These are phyloP conservation scores for Microsporum audouinii DNA, from an alignment of 2,329 filamentous ascomycete genomes.

Conservation along the genomic window DNA sequence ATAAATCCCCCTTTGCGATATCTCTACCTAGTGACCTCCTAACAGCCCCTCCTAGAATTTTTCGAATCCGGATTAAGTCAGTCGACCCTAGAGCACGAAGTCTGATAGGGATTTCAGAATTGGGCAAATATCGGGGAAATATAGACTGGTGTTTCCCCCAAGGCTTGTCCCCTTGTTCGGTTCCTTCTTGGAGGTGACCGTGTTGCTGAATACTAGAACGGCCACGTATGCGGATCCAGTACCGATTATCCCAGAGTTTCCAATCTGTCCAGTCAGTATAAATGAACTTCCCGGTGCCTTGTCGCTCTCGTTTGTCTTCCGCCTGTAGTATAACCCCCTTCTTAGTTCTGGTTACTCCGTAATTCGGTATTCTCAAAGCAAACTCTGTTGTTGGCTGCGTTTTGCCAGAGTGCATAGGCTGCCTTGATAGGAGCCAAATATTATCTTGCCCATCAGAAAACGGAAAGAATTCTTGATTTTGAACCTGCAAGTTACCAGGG, in stretches of 20 bases:
- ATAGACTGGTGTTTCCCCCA: background rate
- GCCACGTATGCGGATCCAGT: slow-evolving; percentile 40
- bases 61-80: background rate
- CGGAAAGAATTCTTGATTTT: background rate
- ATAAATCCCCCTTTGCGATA: background rate
- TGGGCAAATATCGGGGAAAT: slow-evolving; percentile 10
- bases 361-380: slow-evolving; percentile 15
- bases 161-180: background rate
- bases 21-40: background rate
- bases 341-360: background rate
- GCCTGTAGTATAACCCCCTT: background rate
- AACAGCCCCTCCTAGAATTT: background rate
- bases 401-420: slow-evolving; percentile 25
- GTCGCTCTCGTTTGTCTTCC: background rate
- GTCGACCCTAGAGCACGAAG: slow-evolving; percentile 12
- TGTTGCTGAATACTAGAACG: background rate
- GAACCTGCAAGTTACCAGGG: background rate
- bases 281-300: background rate
- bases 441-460: slow-evolving; percentile 17
- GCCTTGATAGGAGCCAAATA: slow-evolving; percentile 30
- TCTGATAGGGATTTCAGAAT: slow-evolving; percentile 20
- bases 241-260: slow-evolving; percentile 45
- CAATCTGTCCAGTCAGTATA: slow-evolving; percentile 24
- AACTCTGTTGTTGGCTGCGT: slow-evolving; percentile 16
- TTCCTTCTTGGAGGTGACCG: background rate